Percentiles rank a stretch among this genome's conserved stretches.
Evolutionary conservation across 2,329 filamentous ascomycete species (phyloP).

Genomic region (Fusarium nanum): DNA sequence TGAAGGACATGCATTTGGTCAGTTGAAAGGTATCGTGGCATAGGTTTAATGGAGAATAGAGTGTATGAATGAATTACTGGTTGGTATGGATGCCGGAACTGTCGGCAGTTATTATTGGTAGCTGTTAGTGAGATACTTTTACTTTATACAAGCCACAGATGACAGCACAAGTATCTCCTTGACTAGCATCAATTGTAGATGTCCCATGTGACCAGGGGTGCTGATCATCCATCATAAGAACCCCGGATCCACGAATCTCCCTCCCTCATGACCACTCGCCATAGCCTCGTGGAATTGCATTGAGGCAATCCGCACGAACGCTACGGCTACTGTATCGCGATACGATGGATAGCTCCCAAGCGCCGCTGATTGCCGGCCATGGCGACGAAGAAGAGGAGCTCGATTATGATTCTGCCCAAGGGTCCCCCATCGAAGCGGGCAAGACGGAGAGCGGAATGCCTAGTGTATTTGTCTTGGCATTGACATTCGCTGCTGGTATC

Average conservation of each 20-base stretch:
- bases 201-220: slow-evolving; percentile 42
- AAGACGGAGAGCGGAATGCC: slow-evolving; percentile 51
- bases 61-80: neutral
- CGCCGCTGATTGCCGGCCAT: slow-evolving; percentile 53
- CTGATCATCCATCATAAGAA: slow-evolving; percentile 42
- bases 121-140: slow-evolving; percentile 33
- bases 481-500: slow-evolving; percentile 74
- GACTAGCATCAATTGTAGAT: slow-evolving; percentile 1
- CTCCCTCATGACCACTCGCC: slow-evolving; percentile 28
- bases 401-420: slow-evolving; percentile 47
- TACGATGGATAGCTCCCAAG: slow-evolving; percentile 54
- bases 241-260: slow-evolving; percentile 12
- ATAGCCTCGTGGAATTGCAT: slow-evolving; percentile 29
- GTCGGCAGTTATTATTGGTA: neutral
- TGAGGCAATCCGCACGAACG: slow-evolving; percentile 1
- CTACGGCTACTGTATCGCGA: neutral
- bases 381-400: slow-evolving; percentile 52
- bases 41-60: neutral
- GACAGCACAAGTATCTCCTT: neutral
- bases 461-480: slow-evolving; percentile 67
- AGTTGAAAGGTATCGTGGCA: neutral
- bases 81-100: neutral
- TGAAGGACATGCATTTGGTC: slow-evolving; percentile 31
- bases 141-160: accelerated
- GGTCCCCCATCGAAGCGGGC: slow-evolving; percentile 40